Conservation (phyloP, 2,329 filamentous ascomycete species). For the Hymenoscyphus salicellus region DNA sequence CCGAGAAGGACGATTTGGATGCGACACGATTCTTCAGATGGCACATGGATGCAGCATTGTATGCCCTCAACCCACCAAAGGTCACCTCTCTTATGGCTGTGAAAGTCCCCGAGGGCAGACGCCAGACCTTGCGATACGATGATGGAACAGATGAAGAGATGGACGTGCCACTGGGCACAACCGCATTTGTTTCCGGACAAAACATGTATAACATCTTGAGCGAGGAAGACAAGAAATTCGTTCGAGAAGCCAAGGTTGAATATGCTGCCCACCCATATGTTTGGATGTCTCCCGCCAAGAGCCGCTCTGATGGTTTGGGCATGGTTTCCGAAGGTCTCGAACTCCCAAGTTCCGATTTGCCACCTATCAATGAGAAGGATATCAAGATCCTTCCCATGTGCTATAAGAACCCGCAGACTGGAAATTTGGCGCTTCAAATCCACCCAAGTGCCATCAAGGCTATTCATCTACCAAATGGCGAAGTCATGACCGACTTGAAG, state of each 20-base stretch:
- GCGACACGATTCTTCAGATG: conserved; percentile 68
- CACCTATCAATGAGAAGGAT: conserved; percentile 61
- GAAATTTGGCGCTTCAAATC: conserved; percentile 66
- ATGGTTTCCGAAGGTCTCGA: conserved; percentile 65
- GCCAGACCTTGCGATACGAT: conserved; percentile 69
- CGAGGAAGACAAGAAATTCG: conserved; percentile 64
- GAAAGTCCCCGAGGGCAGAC: conserved; percentile 63
- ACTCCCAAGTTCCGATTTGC: conserved; percentile 56
- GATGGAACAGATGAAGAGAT: conserved; percentile 66
- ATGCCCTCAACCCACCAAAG: conserved; percentile 69
- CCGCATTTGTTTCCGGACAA: conserved; percentile 70
- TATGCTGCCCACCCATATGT: conserved; percentile 79
- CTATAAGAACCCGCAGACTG: conserved; percentile 73
- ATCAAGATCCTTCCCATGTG: conserved; percentile 72
- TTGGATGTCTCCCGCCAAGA: conserved; percentile 71
- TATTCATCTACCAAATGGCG: conserved; percentile 65
- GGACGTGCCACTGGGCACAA: conserved; percentile 69
- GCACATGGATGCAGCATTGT: conserved; percentile 78
- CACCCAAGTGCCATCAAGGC: conserved; percentile 70
- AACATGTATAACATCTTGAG: conserved; percentile 67
- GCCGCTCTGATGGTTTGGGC: conserved; percentile 67
- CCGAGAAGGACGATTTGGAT: conserved; percentile 57
- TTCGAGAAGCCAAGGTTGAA: conserved; percentile 63
- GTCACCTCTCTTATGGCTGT: conserved; percentile 73
- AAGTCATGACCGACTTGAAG: conserved; percentile 64